Base-by-base conservation (phyloP, 1,139 yeast genomes). In the Pichiaceae sp. region DNA sequence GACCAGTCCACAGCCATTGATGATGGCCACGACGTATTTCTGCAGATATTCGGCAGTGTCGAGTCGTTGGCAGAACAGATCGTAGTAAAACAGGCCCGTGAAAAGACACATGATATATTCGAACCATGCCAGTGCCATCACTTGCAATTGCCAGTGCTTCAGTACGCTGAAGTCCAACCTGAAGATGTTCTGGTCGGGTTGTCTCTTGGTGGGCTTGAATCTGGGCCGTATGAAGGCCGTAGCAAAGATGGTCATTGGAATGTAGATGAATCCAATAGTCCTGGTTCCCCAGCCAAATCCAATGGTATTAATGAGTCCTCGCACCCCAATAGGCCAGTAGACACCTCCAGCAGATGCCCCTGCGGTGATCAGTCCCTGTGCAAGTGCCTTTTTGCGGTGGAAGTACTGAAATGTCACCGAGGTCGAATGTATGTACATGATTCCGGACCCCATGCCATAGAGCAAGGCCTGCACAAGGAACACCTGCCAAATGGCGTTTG, bases 341-440 rank as follows among this genome's bases (percentile, higher is more conserved):
- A 79, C 66, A 2, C 86, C 86, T 1, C 85, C 87, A 5, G 69
- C 56, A 7, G 82, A 77, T 1, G 81, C 68, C 0, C 85, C 84
- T 1, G 77, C 68, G 0, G 78, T 67, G 0, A 74, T 70, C 2
- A 78, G 45, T 3, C 83, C 80, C 11, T 68, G 56, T 1, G 81
- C 85, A 20, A 76, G 53, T 0, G 78, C 74, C 40, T 82, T 63
- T 41, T 60, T 67, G 42, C 61, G 65, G 42, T 68, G 61, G 54
- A 78, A 79, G 59, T 72, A 79, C 43, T 73, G 80, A 12, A 71
- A 68, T 11, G 68, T 39, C 6, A 70, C 52, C 5, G 68, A 59
- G 18, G 64, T 49, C 3, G 67, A 59, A 3, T 71, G 72, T 9
- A 68, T 49, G 28, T 70, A 61, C 46, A 69, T 62, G 18, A 68